Base-by-base conservation (phyloP, 345 rosid genomes). In the Populus davidiana region DNA sequence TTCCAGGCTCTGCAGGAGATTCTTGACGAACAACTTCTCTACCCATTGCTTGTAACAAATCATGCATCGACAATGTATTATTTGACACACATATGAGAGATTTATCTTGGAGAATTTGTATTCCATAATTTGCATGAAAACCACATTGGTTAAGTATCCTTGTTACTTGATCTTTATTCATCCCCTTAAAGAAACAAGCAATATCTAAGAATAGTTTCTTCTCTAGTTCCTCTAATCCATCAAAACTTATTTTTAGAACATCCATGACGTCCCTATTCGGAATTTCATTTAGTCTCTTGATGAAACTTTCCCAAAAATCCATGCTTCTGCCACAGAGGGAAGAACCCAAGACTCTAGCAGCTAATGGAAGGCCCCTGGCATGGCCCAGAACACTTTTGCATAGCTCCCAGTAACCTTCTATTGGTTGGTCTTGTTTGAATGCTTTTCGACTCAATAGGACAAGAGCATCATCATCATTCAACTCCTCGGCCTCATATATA, bases 31-130 rank as follows among this genome's bases (percentile, higher is more conserved):
- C 78, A 20, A 79, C 49, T 18, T 74, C 8, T 23, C 54, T 4
- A 4, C 49, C 75, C 82, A 79, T 74, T 43, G 74, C 82, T 74
- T 79, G 74, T 1, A 79, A 70, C 9, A 79, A 47, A 33, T 61
- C 72, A 69, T 79, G 78, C 78, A 79, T 74, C 54, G 25, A 67
- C 3, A 79, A 7, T 12, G 4, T 56, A 8, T 38, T 18, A 20
- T 16, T 2, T 5, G 23, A 23, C 23, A 79, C 31, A 2, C 70
- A 43, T 6, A 79, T 62, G 17, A 74, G 82, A 25, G 69, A 79
- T 70, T 56, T 79, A 2, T 74, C 33, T 1, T 62, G 23, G 5
- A 74, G 74, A 49, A 43, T 70, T 10, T 49, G 69, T 9, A 79
- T 56, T 31, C 82, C 82, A 44, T 69, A 69, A 25, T 79, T 65